Base-by-base conservation (phyloP, 352 stramenopile species). In the Phytopythium helicoides region DNA sequence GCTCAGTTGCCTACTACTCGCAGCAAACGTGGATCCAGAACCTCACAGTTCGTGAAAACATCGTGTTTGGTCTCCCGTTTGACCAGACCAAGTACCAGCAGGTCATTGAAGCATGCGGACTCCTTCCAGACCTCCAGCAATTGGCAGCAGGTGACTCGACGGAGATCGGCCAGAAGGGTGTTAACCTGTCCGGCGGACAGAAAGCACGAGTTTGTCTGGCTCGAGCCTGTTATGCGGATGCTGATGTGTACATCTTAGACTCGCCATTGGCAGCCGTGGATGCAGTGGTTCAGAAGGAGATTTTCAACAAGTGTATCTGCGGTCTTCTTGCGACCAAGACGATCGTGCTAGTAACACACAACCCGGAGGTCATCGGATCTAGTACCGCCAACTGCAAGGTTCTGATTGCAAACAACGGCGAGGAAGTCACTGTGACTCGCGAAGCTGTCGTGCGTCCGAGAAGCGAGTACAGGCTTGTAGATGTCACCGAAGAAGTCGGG, bases 11-110 rank as follows among this genome's bases (percentile, higher is more conserved):
- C 11, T 96, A 95, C 62, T 94, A 76, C 52, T 76, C 86, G 22
- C 93, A 98, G 69, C 77, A 92, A 31, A 60, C 92, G n/a, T 98
- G 96, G 73, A 98, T 99, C 44, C 82, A 98, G 60, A 98, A 98
- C 75, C 88, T 86, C 50, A 96, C 86, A 1, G 62, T 99, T 3
- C 71, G 76, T 15, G 86, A 98, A 23, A 99, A 99, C 71, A 97
- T 99, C 53, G 66, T 98, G 4, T 98, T 98, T 66, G 90, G 92
- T 7, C 59, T 73, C 42, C 59, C 56, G 6, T 89, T 69, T 23
- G 64, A 90, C 33, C 50, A 52, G 22, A 62, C 61, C 8, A 75
- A 67, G 50, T 93, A 90, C 52, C 56, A 75, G 9, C 56, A 52
- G 10, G 77, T 91, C n/a, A 38, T 97, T 7, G 58, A 83, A 41